Evolutionary conservation across 345 rosid species (phyloP), one percentile per base, ranked within the genome.

Genomic region (Anacardium occidentale): DNA sequence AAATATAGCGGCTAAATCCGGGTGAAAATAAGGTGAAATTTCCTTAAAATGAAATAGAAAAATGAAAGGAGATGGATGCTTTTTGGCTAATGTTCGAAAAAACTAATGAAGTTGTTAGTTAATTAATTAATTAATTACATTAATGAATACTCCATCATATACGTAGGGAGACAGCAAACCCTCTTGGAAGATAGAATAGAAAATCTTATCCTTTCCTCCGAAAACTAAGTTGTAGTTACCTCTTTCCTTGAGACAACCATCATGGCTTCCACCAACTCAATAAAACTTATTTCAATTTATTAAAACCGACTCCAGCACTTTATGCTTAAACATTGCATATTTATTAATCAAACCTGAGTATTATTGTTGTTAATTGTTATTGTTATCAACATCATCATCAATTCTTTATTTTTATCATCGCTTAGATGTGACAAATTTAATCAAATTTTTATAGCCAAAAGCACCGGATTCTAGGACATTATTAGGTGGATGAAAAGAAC

Each of bases 201-300:
- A 80, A 84, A 84, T 45, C 15, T 79, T 82, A 79, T 82, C 84
- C 32, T 68, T 0, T 73, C 50, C 42, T 68, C 18, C 12, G 82
- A 86, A 83, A 83, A 78, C 71, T 52, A 82, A 62, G 76, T 75
- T 72, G 75, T 76, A 67, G 85, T 78, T 64, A 51, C 80, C 83
- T 51, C 50, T 57, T 24, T 5, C 56, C 72, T 58, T 73, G 51
- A 14, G 21, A 50, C 26, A 21, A 57, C 24, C 83, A 75, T 80
- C 83, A 82, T 82, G 78, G 77, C 74, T 58, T 47, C 84, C 83
- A 78, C 85, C 82, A 65, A 17, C 13, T 18, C 34, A 29, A 29
- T 48, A 53, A 74, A 5, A 32, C 26, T 44, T 50, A 54, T 13
- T 52, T 22, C 15, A 22, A 54, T 8, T 7, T 22, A 44, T 44